Evolutionary conservation across 257 asterid species (phyloP), one percentile per base, ranked within the genome.

Genomic region (Osmanthus fragrans): DNA sequence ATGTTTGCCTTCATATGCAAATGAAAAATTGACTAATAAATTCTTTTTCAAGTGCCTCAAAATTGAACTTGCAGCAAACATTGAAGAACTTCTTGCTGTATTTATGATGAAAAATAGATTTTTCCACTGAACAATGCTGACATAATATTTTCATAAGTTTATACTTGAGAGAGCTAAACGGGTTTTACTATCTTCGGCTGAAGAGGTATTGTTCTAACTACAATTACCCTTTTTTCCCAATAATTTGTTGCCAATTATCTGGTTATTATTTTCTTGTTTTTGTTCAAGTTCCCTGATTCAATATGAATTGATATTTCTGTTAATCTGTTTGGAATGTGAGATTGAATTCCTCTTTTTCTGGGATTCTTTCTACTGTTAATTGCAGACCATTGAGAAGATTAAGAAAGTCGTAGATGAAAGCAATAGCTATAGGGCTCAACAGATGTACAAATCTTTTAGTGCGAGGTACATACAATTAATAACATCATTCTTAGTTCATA

Each of bases 391-490:
- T 75, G 96, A 79, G 74, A 96, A 96, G 92, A 80, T 93, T 45
- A 92, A 86, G 86, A 90, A 87, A 78, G 88, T 87, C 58, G 92
- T 87, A 4, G 90, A 90, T 27, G 95, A 89, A 23, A 97, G 98
- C 73, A 90, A 92, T 89, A 88, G 80, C 86, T 93, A 96, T 85
- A 98, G 97, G 69, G 99, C 99, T 80, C 99, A 92, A 80, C 99
- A 96, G 88, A 90, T 96, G 98, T 90, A 93, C 70, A 96, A 96
- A 80, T 92, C 99, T 77, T 74, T 87, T 65, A 90, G 97, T 79
- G 93, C 95, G 7, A 92, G 99, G 99, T 95, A 82, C 73, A 45
- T 58, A 18, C n/a, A 11, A 25, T 71, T 16, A 71, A 67, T 37
- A 71, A 0, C 18, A 42, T 42, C 51, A 42, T 13, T 42, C 51